Conservation (phyloP, 768 basidiomycete species). For the Royoungia palumana region DNA sequence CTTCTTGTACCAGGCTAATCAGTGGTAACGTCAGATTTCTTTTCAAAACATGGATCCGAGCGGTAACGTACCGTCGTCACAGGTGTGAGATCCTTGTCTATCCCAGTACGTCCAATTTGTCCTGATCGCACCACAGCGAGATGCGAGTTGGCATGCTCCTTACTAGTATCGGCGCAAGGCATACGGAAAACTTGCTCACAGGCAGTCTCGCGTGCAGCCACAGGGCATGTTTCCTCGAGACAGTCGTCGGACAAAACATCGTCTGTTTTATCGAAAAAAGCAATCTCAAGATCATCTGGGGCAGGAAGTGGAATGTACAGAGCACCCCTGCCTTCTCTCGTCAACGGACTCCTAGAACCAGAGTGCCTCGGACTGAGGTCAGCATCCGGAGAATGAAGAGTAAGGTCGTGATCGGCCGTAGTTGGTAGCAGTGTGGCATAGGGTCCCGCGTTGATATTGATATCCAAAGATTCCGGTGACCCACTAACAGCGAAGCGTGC, state of each 20-base stretch:
- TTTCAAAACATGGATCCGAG: not conserved
- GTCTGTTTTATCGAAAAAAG: constrained; percentile 14
- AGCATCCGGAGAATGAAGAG: not conserved
- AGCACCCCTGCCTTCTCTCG: not conserved
- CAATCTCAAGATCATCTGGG: constrained; percentile 13
- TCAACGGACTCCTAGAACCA: not conserved
- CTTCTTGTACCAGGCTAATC: not conserved
- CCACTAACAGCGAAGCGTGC: not conserved
- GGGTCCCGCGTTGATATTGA: not conserved
- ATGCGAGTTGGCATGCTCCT: too few species aligned
- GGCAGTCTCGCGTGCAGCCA: too few species aligned
- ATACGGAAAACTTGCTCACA: not conserved
- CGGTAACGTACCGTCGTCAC: constrained; percentile 5
- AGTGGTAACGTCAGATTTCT: constrained; percentile 1
- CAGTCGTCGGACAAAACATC: not conserved
- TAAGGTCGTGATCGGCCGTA: not conserved
- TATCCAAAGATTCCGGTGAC: not conserved
- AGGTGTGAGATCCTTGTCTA: not conserved
- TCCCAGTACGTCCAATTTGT: not conserved
- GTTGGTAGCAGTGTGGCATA: not conserved
- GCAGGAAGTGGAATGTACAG: constrained; percentile 13
- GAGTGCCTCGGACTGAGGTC: not conserved
- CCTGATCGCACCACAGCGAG: too few species aligned
- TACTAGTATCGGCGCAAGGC: not conserved
- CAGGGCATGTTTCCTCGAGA: not conserved